phyloP scores from a whole-genome alignment of 352 stramenopile genomes.

The Pythium aristosporum region DNA sequence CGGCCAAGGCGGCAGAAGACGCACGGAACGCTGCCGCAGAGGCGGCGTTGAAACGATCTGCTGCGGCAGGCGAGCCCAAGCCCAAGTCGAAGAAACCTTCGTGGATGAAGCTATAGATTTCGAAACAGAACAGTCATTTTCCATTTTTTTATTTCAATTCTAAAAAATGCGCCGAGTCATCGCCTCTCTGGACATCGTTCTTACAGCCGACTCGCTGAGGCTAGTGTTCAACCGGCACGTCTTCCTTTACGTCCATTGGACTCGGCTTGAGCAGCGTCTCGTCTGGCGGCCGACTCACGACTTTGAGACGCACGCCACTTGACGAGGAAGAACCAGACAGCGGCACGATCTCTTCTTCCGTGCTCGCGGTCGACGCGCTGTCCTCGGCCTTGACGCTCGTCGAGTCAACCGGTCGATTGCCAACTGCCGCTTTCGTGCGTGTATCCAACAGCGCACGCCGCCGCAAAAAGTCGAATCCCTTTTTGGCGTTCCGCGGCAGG shows the following conservation, averaged over 20 bases:
- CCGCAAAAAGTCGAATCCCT: conserved; percentile 74
- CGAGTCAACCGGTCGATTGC: conserved; percentile 25
- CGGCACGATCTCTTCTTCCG: conserved; percentile 16
- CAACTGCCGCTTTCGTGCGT: conserved; percentile 17
- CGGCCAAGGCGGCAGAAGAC: conserved; percentile 21
- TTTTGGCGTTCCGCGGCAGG: conserved; percentile 51
- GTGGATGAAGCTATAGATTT: conserved; percentile 69
- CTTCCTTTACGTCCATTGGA: neutral
- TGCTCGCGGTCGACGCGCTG: conserved; percentile 26
- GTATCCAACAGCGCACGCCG: conserved; percentile 58
- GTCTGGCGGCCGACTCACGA: conserved; percentile 21
- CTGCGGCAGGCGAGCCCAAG: conserved; percentile 21
- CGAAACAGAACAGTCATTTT: conserved; percentile 5
- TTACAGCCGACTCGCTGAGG: neutral
- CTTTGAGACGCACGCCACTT: conserved; percentile 21
- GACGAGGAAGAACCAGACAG: neutral
- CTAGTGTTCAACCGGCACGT: neutral
- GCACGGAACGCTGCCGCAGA: conserved; percentile 17
- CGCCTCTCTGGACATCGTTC: neutral
- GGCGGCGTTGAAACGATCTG: conserved; percentile 31
- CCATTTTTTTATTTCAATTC: conserved; percentile 25
- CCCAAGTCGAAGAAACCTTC: conserved; percentile 64
- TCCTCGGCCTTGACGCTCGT: conserved; percentile 21
- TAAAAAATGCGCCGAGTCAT: neutral
- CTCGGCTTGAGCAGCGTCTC: conserved; percentile 16